A percentile compares a stretch with the other conserved stretches of the same genome.
phyloP scores from a whole-genome alignment of 352 stramenopile species.

The Globisporangium emineosum region DNA sequence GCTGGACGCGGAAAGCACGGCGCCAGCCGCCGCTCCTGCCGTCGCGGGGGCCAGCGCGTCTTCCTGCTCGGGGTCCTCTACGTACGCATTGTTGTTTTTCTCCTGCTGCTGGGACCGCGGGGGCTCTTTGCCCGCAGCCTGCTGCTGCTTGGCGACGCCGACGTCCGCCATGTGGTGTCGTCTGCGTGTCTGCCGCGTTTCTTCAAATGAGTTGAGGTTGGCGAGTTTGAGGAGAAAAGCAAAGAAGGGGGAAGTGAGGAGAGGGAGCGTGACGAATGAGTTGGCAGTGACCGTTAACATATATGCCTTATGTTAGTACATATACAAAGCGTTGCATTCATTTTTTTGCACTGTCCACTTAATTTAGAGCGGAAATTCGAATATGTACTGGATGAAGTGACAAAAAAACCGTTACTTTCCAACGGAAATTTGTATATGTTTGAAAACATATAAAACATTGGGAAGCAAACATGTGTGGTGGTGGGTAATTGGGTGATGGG shows the following conservation, averaged over 20 bases:
- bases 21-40: neutral
- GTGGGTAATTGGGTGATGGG: too few species aligned
- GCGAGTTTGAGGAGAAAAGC: neutral
- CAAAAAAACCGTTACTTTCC: too few species aligned
- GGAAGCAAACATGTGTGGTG: too few species aligned
- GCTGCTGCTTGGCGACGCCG: neutral
- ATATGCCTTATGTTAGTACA: too few species aligned
- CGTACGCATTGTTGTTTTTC: constrained; percentile 2
- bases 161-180: neutral
- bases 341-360: too few species aligned
- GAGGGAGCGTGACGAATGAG: too few species aligned
- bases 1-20: constrained; percentile 10
- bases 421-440: too few species aligned
- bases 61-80: constrained; percentile 22
- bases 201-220: neutral
- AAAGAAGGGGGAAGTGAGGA: neutral
- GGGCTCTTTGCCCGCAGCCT: neutral
- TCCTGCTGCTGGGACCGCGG: neutral
- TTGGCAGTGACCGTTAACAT: too few species aligned
- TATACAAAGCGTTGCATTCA: too few species aligned
- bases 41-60: constrained; percentile 12
- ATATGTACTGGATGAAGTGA: too few species aligned
- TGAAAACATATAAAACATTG: too few species aligned
- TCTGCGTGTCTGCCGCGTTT: neutral
- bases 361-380: too few species aligned